These are phyloP conservation scores for Citrus sinensis DNA, from an alignment of 345 rosid genomes.

Conservation along the genomic window DNA sequence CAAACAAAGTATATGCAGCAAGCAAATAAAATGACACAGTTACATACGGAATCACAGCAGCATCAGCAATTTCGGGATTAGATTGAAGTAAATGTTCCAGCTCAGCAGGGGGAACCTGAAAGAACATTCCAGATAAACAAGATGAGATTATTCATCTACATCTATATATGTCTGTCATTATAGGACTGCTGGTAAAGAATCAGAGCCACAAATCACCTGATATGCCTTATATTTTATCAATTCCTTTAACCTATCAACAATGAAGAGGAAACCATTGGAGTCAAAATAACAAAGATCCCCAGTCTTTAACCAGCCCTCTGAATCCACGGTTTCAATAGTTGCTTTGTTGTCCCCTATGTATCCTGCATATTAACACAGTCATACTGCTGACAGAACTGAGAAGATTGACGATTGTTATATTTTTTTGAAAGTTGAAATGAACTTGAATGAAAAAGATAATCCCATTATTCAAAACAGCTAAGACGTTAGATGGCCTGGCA, in stretches of 20 bases:
- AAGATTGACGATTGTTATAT: not conserved
- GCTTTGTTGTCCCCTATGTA: slow-evolving; percentile 80
- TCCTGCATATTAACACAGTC: slow-evolving; percentile 41
- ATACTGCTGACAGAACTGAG: not conserved
- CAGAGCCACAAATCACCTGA: slow-evolving; percentile 47
- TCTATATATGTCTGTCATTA: not conserved
- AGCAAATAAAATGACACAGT: not conserved
- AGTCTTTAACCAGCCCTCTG: slow-evolving; percentile 88
- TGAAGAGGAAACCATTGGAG: slow-evolving; percentile 55
- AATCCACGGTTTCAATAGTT: slow-evolving; percentile 67
- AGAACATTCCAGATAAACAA: slow-evolving; percentile 1
- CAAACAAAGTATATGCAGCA: not conserved
- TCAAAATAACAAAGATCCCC: slow-evolving; percentile 90
- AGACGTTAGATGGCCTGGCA: not conserved
- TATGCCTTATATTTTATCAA: slow-evolving; percentile 86
- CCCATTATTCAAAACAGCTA: not conserved
- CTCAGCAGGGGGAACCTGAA: slow-evolving; percentile 90
- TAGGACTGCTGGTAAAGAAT: not conserved
- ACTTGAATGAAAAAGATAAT: not conserved
- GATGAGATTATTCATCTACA: not conserved
- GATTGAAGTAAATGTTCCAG: slow-evolving; percentile 73
- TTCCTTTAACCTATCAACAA: slow-evolving; percentile 86
- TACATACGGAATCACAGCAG: slow-evolving; percentile 87
- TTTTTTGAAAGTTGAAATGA: not conserved
- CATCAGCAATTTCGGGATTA: slow-evolving; percentile 68